Evolutionary conservation across 129 eudicot species (phyloP).

Genomic region (Kitagawia praeruptora): DNA sequence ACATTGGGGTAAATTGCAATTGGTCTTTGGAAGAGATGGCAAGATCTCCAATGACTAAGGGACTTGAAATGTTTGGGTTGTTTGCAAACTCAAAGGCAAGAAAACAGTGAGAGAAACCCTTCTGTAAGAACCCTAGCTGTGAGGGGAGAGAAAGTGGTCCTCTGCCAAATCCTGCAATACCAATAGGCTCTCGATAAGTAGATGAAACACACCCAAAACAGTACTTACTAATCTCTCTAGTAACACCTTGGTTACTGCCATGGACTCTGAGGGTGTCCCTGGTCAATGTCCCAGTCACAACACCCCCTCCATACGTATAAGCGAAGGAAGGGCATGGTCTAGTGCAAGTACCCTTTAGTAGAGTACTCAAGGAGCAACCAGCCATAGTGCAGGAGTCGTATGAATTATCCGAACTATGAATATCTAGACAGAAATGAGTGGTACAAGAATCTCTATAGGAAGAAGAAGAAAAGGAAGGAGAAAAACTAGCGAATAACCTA

Average conservation of each 20-base stretch:
- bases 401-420: conserved; percentile 58
- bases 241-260: conserved; percentile 22
- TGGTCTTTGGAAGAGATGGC: conserved; percentile 59
- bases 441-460: conserved; percentile 44
- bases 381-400: conserved; percentile 49
- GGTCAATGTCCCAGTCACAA: conserved; percentile 46
- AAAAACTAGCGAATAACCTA: conserved; percentile 30
- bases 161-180: conserved; percentile 68
- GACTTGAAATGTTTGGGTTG: conserved; percentile 67
- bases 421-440: conserved; percentile 42
- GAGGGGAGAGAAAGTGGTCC: conserved; percentile 73
- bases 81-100: conserved; percentile 68
- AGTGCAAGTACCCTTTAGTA: conserved; percentile 43
- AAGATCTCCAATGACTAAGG: conserved; percentile 56
- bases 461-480: conserved; percentile 56
- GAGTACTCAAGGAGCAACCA: conserved; percentile 59
- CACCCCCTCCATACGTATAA: conserved; percentile 68
- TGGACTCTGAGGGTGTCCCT: conserved; percentile 58
- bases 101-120: conserved; percentile 81
- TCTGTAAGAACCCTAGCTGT: conserved; percentile 62
- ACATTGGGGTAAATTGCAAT: conserved; percentile 66
- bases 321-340: conserved; percentile 77
- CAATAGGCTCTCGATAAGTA: conserved; percentile 66
- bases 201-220: conserved; percentile 58
- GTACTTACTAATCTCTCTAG: conserved; percentile 36